Percentiles rank a stretch among this genome's conserved stretches.
phyloP scores from a whole-genome alignment of 345 rosid species.

The Sapria himalayana region DNA sequence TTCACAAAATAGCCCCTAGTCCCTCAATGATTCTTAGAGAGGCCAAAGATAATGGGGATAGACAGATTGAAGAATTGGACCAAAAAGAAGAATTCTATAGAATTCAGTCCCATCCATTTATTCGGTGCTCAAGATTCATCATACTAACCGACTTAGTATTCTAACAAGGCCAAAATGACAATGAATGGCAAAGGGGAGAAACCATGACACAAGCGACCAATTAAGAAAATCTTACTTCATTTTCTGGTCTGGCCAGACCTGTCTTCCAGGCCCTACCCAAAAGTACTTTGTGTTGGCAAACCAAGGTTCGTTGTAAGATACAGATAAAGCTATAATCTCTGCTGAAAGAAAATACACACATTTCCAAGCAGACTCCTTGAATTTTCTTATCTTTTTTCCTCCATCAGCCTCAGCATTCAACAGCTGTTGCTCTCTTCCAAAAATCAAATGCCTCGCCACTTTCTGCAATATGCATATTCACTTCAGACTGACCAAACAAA shows the following conservation, averaged over 20 bases:
- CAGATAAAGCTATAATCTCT: conserved; percentile 52
- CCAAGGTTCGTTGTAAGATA: conserved; percentile 76
- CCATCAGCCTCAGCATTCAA: conserved; percentile 12
- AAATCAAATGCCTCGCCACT: conserved; percentile 32
- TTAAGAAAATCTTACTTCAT: conserved; percentile 31
- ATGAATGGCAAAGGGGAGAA: not conserved
- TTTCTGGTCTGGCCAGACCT: conserved; percentile 84
- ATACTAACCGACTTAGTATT: too few species aligned
- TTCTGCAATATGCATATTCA: conserved; percentile 22
- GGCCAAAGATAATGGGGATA: not conserved
- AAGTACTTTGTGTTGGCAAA: conserved; percentile 53
- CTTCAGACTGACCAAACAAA: not conserved
- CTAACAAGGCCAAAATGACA: too few species aligned
- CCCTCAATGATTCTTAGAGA: too few species aligned
- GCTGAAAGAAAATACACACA: conserved; percentile 69
- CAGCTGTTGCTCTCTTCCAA: conserved; percentile 21
- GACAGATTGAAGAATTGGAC: not conserved
- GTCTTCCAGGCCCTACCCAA: conserved; percentile 92
- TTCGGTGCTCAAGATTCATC: too few species aligned
- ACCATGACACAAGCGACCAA: too few species aligned
- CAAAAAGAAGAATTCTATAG: not conserved
- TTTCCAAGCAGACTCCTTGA: conserved; percentile 98
- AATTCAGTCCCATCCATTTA: too few species aligned
- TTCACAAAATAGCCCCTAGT: too few species aligned
- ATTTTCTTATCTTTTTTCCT: conserved; percentile 42